A percentile compares a stretch with the other conserved stretches of the same genome.
Evolutionary conservation across 1,139 yeast genomes (phyloP).

Genomic region (Saccharomycopsis phalli): DNA sequence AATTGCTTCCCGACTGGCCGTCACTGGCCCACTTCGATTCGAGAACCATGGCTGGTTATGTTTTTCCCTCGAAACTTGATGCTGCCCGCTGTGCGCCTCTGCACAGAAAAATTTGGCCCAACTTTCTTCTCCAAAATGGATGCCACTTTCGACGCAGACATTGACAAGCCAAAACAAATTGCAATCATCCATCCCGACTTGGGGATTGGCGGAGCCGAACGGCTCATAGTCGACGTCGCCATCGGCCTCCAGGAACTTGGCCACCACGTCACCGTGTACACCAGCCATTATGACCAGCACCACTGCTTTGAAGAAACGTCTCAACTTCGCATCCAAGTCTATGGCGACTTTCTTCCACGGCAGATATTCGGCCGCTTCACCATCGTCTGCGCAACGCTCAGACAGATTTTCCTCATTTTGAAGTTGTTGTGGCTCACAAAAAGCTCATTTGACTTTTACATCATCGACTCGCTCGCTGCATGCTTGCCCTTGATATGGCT

Average conservation of each 20-base stretch:
- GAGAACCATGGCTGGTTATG: not conserved
- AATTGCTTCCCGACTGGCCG: not conserved
- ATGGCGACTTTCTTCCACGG: constrained; percentile 80
- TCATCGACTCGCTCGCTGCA: constrained; percentile 83
- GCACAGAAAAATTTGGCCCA: not conserved
- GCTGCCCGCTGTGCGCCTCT: not conserved
- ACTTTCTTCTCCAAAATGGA: constrained; percentile 2
- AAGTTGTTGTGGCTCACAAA: constrained; percentile 39
- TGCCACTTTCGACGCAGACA: constrained; percentile 22
- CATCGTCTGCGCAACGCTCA: constrained; percentile 71
- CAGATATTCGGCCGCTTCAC: constrained; percentile 55
- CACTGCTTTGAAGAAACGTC: constrained; percentile 91
- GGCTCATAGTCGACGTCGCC: constrained; percentile 93
- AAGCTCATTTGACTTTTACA: constrained; percentile 58
- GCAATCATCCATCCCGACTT: constrained; percentile 95
- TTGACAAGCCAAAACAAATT: constrained; percentile 30
- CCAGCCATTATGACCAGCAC: constrained; percentile 78
- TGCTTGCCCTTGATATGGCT: constrained; percentile 50
- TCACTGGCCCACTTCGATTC: constrained; percentile 3
- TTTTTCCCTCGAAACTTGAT: not conserved
- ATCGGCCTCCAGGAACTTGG: constrained; percentile 69
- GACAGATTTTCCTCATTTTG: constrained; percentile 66
- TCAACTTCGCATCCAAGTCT: constrained; percentile 54
- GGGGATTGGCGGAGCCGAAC: constrained; percentile 96
- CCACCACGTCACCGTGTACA: constrained; percentile 60